Conservation (phyloP, 1,139 yeast species). For the Lodderomyces parapsilosis region DNA sequence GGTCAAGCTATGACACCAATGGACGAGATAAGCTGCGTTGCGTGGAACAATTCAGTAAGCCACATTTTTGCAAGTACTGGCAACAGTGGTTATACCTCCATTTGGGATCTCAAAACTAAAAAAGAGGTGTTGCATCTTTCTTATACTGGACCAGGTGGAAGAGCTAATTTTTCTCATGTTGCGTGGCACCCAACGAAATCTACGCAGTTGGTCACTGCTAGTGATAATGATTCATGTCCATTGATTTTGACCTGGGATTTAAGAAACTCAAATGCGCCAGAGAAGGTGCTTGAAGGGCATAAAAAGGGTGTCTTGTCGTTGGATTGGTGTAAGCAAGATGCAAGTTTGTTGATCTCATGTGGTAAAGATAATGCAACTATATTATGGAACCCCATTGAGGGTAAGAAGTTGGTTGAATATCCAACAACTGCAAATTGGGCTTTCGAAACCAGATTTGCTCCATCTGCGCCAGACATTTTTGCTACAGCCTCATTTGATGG, state of each 20-base stretch:
- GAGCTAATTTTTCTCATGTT: slow-evolving; percentile 66
- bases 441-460: slow-evolving; percentile 84
- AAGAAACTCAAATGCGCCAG: slow-evolving; percentile 89
- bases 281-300: slow-evolving; percentile 73
- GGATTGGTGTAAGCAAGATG: slow-evolving; percentile 92
- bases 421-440: slow-evolving; percentile 96
- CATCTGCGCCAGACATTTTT: slow-evolving; percentile 82
- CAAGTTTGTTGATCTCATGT: slow-evolving; percentile 73
- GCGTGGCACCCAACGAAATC: slow-evolving; percentile 87
- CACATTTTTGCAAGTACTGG: slow-evolving; percentile 94
- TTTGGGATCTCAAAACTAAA: slow-evolving; percentile 90
- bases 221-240: slow-evolving; percentile 79
- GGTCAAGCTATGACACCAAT: slow-evolving; percentile 79
- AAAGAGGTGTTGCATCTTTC: slow-evolving; percentile 85
- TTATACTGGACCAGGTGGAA: slow-evolving; percentile 54
- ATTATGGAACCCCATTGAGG: slow-evolving; percentile 85
- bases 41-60: slow-evolving; percentile 86
- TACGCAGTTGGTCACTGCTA: slow-evolving; percentile 84
- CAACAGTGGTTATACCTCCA: slow-evolving; percentile 77
- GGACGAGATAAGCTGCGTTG: slow-evolving; percentile 77
- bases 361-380: slow-evolving; percentile 89
- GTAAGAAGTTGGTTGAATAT: slow-evolving; percentile 74
- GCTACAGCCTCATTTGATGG: slow-evolving; percentile 95
- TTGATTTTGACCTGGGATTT: slow-evolving; percentile 90
- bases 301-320: slow-evolving; percentile 83